Evolutionary conservation across 2,329 filamentous ascomycete species (phyloP), one percentile per base, ranked within the genome.

Genomic region (Colletotrichum cereale): DNA sequence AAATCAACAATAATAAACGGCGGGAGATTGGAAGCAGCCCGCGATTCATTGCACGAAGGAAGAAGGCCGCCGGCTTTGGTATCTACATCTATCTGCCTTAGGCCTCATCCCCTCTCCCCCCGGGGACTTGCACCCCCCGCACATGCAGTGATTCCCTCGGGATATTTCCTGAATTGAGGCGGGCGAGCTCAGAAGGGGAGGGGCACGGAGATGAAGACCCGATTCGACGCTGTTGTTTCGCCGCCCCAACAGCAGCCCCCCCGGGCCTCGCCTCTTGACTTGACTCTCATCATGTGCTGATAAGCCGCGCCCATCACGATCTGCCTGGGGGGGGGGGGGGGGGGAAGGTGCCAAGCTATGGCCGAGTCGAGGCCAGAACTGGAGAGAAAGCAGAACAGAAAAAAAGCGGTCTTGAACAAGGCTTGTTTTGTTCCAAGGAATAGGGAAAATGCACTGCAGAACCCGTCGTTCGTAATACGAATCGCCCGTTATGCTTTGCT

Each of bases 201-300:
- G 24, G 24, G 16, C 16, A 31, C 68, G 68, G 68, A 68, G 64
- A 71, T 63, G 56, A 62, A 12, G 57, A 52, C 64, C 57, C 36
- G 36, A 62, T 68, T 68, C 14, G 67, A 67, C 31, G 56, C 56
- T 56, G 56, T 56, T 36, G 50, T 53, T 53, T 71, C 68, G 52
- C 68, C 50, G 50, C 50, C 42, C n/a, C 44, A 5, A 47, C 44
- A n/a, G 44, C n/a, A 18, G 40, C 40, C 21, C 24, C 10, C 21
- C 44, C 44, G 10, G 2, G 42, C 42, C 64, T 67, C 57, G 36
- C 42, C 34, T 26, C 34, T 36, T 40, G 63, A 42, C 63, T 34
- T 62, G 63, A 47, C 44, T 47, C 44, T 47, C 44, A n/a, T 24
- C n/a, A 24, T 47, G 44, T 47, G 44, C 44, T 47, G 44, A 24